Conservation (phyloP, 148 eudicot genomes). For the Nyssa sinensis region DNA sequence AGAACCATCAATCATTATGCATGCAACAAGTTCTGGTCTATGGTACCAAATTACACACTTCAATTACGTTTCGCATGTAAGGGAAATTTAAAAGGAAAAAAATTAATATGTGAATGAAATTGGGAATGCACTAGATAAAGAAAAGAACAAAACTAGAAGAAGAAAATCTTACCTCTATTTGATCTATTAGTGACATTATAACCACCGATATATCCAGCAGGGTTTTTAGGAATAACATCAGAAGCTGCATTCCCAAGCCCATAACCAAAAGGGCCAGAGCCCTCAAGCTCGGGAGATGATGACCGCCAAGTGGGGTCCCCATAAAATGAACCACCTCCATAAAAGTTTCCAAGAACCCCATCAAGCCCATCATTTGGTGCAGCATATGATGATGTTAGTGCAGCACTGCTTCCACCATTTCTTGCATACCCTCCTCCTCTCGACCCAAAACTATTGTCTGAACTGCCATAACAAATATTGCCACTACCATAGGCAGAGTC, state of each 20-base stretch:
- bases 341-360: conserved; percentile 44
- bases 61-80: background rate
- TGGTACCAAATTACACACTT: background rate
- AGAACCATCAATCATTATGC: background rate
- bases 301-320: conserved; percentile 65
- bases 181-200: conserved; percentile 60
- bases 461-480: conserved; percentile 38
- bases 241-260: conserved; percentile 61
- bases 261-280: conserved; percentile 56
- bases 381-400: conserved; percentile 42
- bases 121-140: background rate
- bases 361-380: conserved; percentile 45
- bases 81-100: background rate
- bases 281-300: conserved; percentile 59
- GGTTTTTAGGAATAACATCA: conserved; percentile 60
- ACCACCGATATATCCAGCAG: conserved; percentile 79
- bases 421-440: conserved; percentile 42
- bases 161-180: conserved; percentile 56
- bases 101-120: background rate
- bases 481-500: conserved; percentile 37
- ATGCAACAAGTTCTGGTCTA: background rate
- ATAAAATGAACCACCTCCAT: conserved; percentile 42
- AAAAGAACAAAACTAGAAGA: background rate
- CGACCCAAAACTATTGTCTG: conserved; percentile 38
- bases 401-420: conserved; percentile 33